phyloP scores from a whole-genome alignment of 2,329 filamentous ascomycete genomes.

The Fusarium liriodendri region DNA sequence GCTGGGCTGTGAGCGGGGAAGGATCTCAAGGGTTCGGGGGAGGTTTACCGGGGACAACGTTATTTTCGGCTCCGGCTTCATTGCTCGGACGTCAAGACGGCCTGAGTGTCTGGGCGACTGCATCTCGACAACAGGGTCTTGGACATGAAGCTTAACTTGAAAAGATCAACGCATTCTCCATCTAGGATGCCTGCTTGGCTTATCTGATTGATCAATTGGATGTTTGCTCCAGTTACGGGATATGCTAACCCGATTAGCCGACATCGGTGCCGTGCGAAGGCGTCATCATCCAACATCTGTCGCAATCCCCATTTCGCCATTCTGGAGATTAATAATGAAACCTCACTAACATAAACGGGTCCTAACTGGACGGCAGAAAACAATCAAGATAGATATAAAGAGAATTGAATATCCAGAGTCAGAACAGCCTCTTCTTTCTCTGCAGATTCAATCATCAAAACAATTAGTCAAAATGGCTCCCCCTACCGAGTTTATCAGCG shows the following conservation, averaged over 20 bases:
- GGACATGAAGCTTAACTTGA: neutral
- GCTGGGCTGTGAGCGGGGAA: constrained; percentile 24
- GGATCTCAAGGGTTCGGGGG: neutral
- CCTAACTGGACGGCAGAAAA: neutral
- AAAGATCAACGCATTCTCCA: neutral
- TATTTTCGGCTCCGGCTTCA: neutral
- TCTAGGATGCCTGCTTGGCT: neutral
- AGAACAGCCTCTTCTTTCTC: neutral
- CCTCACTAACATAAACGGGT: constrained; percentile 7
- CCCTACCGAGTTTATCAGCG: constrained; percentile 67
- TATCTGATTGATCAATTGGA: neutral
- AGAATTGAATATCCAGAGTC: neutral
- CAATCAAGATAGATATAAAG: constrained; percentile 24
- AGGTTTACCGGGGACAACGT: neutral
- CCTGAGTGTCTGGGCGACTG: neutral
- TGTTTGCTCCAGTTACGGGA: neutral
- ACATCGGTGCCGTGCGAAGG: constrained; percentile 40
- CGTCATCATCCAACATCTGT: constrained; percentile 40
- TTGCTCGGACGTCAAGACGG: neutral
- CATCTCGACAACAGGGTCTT: neutral
- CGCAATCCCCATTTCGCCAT: constrained; percentile 42
- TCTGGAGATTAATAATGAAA: constrained; percentile 40
- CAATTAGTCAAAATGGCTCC: constrained; percentile 20
- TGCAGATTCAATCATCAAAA: neutral
- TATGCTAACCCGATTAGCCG: constrained; percentile 30